Base-by-base conservation (phyloP, 1,284 basidiomycete species). In the Earliella scabrosa region DNA sequence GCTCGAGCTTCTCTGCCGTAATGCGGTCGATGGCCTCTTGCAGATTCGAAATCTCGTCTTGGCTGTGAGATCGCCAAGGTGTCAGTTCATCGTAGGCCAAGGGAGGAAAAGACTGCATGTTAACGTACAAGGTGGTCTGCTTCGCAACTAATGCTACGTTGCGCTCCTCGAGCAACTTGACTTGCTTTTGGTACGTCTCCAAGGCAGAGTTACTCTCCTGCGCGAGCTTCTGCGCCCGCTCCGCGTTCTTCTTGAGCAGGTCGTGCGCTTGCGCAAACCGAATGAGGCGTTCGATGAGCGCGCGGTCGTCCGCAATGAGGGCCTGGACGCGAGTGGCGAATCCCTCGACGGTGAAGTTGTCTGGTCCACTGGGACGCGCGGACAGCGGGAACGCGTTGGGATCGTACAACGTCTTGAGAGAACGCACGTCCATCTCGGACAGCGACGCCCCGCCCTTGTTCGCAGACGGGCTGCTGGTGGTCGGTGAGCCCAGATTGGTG, bases 111-210 rank as follows among this genome's bases (percentile, higher is more conserved):
- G 24, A n/a, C 14, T 8, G 82, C 20, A 26, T 13, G 13, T 24
- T 18, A 3, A 41, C 87, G 63, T 65, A 91, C 88, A 88, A 56
- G 3, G 76, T 75, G 36, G 79, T 73, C 52, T 84, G 77, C 61
- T 77, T 79, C 35, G 77, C 74, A 34, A 79, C 77, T 50, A 90
- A 69, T 6, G 71, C 63, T 60, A 79, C 68, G 64, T 90, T 87
- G 54, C 89, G 80, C 58, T 92, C 90, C 67, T 95, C 92, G 50
- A 95, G 77, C 40, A 80, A 81, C 63, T 82, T 81, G 3, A 95
- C 90, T 68, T 95, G 93, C 73, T 86, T 87, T 75, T 95, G 91
- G 70, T 96, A 96, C 27, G 89, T 94, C 77, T 92, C 91, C 36
- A 97, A 74, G 20, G 87, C 90, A 14, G 70, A 69, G 57, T 85